Percentiles rank a stretch among this genome's conserved stretches.
Evolutionary conservation across 495 filamentous ascomycete genomes (phyloP).

Genomic region (Echria macrotheca): DNA sequence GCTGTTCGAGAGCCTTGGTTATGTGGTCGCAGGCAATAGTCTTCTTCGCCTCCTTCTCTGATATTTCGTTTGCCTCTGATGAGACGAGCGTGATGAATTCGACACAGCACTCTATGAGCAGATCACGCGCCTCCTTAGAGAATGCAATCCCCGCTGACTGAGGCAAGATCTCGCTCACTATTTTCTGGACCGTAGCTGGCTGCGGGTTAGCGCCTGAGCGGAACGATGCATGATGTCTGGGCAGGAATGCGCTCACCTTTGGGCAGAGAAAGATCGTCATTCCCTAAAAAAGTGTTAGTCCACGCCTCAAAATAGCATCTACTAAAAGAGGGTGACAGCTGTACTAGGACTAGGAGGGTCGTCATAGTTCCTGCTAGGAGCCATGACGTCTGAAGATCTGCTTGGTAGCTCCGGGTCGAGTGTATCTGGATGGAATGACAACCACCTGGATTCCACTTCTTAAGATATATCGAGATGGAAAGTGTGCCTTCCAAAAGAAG

Average conservation of each 20-base stretch:
- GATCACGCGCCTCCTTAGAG: slow-evolving; percentile 87
- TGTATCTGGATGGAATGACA: too few relatives aligned
- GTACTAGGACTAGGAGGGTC: too few relatives aligned
- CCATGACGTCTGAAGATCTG: too few relatives aligned
- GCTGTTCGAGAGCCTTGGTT: slow-evolving; percentile 79
- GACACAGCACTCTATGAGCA: slow-evolving; percentile 97
- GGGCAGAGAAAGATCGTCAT: slow-evolving; percentile 89
- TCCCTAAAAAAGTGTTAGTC: too few relatives aligned
- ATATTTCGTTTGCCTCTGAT: slow-evolving; percentile 96
- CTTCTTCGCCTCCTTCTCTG: slow-evolving; percentile 97
- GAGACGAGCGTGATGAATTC: slow-evolving; percentile 98
- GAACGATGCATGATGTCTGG: background rate
- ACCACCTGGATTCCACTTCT: too few relatives aligned
- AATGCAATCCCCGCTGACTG: slow-evolving; percentile 61
- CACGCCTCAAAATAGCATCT: too few relatives aligned
- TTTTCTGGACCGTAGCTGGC: slow-evolving; percentile 93
- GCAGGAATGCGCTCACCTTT: slow-evolving; percentile 58
- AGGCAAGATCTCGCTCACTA: slow-evolving; percentile 88
- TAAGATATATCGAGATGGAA: too few relatives aligned
- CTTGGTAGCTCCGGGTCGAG: too few relatives aligned
- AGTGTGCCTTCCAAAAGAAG: too few relatives aligned
- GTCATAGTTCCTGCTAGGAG: too few relatives aligned
- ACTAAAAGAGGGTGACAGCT: too few relatives aligned
- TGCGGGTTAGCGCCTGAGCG: slow-evolving; percentile 7
- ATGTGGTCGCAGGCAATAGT: slow-evolving; percentile 97